These are phyloP conservation scores for Elsinoe necatrix DNA, from an alignment of 2,329 filamentous ascomycete species.

Conservation along the genomic window DNA sequence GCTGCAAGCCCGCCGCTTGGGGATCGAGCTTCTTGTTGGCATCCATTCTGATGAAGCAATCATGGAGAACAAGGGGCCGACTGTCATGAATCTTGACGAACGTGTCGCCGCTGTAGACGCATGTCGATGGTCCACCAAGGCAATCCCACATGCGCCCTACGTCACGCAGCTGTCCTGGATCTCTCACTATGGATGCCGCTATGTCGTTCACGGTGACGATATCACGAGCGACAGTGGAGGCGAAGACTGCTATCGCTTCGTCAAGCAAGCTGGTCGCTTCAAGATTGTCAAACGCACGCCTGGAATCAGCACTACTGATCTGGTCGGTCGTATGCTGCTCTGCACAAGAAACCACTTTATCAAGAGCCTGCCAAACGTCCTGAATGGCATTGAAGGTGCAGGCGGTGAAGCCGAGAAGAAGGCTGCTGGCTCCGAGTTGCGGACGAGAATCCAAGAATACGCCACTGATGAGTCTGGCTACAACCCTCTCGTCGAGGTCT, in stretches of 20 bases:
- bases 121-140: constrained; percentile 85
- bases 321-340: constrained; percentile 95
- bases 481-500: constrained; percentile 72
- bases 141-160: constrained; percentile 80
- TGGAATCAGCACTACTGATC: constrained; percentile 91
- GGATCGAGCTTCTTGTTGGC: constrained; percentile 79
- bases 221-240: constrained; percentile 91
- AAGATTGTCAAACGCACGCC: constrained; percentile 95
- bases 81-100: constrained; percentile 90
- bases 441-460: constrained; percentile 71
- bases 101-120: constrained; percentile 84
- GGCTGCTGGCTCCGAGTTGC: constrained; percentile 58
- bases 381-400: constrained; percentile 64
- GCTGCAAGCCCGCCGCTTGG: constrained; percentile 87
- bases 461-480: constrained; percentile 78
- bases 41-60: constrained; percentile 96
- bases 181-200: constrained; percentile 86
- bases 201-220: constrained; percentile 94
- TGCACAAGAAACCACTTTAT: constrained; percentile 95
- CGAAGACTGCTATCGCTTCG: constrained; percentile 95
- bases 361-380: constrained; percentile 49
- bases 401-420: constrained; percentile 60
- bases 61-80: constrained; percentile 92
- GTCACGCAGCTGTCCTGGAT: constrained; percentile 93
- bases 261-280: constrained; percentile 89